These are phyloP conservation scores for Kondoa malvinella DNA, from an alignment of 768 basidiomycete genomes.

Conservation along the genomic window DNA sequence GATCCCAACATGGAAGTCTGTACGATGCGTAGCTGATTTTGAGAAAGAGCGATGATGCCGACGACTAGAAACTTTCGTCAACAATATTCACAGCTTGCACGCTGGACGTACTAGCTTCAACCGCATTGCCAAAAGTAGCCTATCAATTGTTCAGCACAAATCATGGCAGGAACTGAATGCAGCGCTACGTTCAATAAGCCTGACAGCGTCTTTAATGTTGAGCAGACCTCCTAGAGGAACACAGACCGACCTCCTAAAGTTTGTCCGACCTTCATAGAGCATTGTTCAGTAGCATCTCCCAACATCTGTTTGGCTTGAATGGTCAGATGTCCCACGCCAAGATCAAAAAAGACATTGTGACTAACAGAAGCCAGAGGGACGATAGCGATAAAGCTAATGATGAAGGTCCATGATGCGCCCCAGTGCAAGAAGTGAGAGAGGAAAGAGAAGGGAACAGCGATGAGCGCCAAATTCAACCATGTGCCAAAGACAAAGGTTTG, in stretches of 20 bases:
- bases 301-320: constrained; percentile 45
- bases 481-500: constrained; percentile 31
- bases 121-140: constrained; percentile 50
- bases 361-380: constrained; percentile 56
- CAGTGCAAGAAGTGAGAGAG: constrained; percentile 49
- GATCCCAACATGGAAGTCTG: constrained; percentile 88
- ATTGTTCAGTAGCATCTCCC: constrained; percentile 65
- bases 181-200: constrained; percentile 58
- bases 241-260: constrained; percentile 76
- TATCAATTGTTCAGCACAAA: constrained; percentile 9
- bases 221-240: too few species aligned
- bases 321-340: too few species aligned
- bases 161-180: constrained; percentile 14
- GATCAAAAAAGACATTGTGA: too few species aligned
- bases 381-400: constrained; percentile 50
- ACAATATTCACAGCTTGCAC: background rate
- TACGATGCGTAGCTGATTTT: constrained; percentile 69
- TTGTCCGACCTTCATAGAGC: constrained; percentile 52
- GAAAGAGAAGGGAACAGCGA: constrained; percentile 60
- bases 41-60: constrained; percentile 62
- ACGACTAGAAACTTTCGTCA: constrained; percentile 28
- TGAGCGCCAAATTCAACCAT: constrained; percentile 52
- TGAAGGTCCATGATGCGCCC: constrained; percentile 30
- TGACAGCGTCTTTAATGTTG: too few species aligned
- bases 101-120: constrained; percentile 8